These are phyloP conservation scores for Neurospora sp. DNA, from an alignment of 495 filamentous ascomycete species.

Conservation along the genomic window DNA sequence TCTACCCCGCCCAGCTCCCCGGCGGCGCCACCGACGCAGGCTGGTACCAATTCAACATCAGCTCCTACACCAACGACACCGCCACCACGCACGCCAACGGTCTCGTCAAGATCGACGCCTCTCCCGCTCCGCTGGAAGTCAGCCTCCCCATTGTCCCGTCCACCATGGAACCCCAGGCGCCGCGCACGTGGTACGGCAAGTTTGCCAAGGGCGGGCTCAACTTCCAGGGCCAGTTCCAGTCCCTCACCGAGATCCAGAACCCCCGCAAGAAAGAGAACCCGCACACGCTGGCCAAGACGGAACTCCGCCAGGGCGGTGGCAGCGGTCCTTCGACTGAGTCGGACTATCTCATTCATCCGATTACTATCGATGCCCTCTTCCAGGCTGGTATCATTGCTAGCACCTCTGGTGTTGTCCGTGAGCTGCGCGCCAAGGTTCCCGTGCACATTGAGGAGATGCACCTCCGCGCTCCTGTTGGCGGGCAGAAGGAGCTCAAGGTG, in stretches of 20 bases:
- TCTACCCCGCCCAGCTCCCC: not conserved
- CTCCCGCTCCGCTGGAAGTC: not conserved
- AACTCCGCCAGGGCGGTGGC: conserved; percentile 18
- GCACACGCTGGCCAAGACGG: not conserved
- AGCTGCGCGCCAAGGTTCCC: conserved; percentile 17
- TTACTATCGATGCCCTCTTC: conserved; percentile 28
- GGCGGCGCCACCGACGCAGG: conserved; percentile 10
- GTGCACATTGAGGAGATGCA: conserved; percentile 4
- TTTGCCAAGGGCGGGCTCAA: conserved; percentile 13
- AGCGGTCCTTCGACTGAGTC: conserved; percentile 10
- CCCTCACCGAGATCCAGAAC: conserved; percentile 11
- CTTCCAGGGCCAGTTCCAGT: conserved; percentile 21
- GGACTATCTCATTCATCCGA: conserved; percentile 28
- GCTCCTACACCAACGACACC: conserved; percentile 15
- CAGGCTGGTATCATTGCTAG: conserved; percentile 20
- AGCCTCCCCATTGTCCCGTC: not conserved
- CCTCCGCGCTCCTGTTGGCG: not conserved
- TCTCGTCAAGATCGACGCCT: conserved; percentile 18
- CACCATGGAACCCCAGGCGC: conserved; percentile 19
- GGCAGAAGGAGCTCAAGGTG: not conserved
- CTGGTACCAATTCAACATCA: conserved; percentile 21
- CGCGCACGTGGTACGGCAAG: conserved; percentile 16
- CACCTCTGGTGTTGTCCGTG: conserved; percentile 8
- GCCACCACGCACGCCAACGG: conserved; percentile 24
- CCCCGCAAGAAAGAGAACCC: not conserved